These are phyloP conservation scores for Trametes punicea DNA, from an alignment of 768 basidiomycete genomes.

Conservation along the genomic window DNA sequence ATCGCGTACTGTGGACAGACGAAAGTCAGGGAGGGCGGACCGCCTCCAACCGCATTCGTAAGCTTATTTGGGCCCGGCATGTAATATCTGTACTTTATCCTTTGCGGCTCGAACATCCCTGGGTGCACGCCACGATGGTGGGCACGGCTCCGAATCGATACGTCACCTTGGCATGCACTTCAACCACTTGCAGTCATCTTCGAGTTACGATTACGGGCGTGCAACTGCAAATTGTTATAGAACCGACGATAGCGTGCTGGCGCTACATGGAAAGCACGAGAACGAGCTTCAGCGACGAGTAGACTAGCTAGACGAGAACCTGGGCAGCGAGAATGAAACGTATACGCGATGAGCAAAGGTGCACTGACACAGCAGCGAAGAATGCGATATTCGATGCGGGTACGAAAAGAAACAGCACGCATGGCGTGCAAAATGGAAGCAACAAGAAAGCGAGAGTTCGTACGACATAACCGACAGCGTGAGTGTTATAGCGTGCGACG, in stretches of 20 bases:
- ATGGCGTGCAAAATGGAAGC: conserved; percentile 15
- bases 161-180: not conserved
- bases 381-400: not conserved
- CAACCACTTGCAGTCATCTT: not conserved
- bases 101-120: too few species aligned
- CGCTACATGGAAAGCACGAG: conserved; percentile 13
- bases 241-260: conserved; percentile 15
- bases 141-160: too few species aligned
- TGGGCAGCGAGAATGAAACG: not conserved
- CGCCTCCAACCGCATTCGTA: conserved; percentile 63
- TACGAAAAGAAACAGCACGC: conserved; percentile 4
- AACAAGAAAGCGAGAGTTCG: conserved; percentile 7
- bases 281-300: conserved; percentile 8
- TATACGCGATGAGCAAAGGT: not conserved
- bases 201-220: not conserved
- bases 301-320: conserved; percentile 20
- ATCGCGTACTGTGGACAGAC: conserved; percentile 82
- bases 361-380: conserved; percentile 14
- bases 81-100: conserved; percentile 14
- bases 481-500: conserved; percentile 17
- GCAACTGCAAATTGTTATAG: conserved; percentile 1
- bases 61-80: conserved; percentile 61
- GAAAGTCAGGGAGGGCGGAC: conserved; percentile 59
- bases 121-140: too few species aligned
- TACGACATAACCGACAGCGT: conserved; percentile 15